Evolutionary conservation across 345 rosid genomes (phyloP).

Genomic region (Lepidium africanum): DNA sequence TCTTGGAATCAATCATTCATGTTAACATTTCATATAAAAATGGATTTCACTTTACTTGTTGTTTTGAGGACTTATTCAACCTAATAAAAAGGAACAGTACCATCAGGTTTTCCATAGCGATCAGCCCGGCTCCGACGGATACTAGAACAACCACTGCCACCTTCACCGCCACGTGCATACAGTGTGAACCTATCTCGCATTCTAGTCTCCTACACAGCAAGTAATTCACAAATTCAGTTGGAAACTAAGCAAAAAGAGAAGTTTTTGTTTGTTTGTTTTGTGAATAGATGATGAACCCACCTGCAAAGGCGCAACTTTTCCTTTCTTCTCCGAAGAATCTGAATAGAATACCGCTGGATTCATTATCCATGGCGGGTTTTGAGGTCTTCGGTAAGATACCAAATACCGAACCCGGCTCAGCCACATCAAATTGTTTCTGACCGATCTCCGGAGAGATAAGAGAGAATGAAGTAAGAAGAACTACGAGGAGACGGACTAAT

Average conservation of each 20-base stretch:
- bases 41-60: too few relatives aligned
- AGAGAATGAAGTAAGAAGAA: not conserved
- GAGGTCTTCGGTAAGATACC: not conserved
- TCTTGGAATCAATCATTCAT: not conserved
- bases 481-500: not conserved
- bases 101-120: conserved; percentile 34
- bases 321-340: conserved; percentile 37
- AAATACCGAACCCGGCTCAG: conserved; percentile 18
- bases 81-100: not conserved
- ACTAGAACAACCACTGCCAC: conserved; percentile 33
- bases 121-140: conserved; percentile 27
- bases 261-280: not conserved
- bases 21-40: not conserved
- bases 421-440: conserved; percentile 15
- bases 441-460: not conserved
- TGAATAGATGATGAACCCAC: conserved; percentile 1
- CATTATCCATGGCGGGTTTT: conserved; percentile 26
- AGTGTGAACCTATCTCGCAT: conserved; percentile 45
- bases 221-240: not conserved
- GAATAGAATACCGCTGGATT: conserved; percentile 11
- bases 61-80: too few relatives aligned
- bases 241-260: not conserved
- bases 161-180: conserved; percentile 35
- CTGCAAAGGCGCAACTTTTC: conserved; percentile 47
- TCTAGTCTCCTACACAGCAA: conserved; percentile 25